These are phyloP conservation scores for Hibiscus mutabilis DNA, from an alignment of 345 rosid species.

Conservation along the genomic window DNA sequence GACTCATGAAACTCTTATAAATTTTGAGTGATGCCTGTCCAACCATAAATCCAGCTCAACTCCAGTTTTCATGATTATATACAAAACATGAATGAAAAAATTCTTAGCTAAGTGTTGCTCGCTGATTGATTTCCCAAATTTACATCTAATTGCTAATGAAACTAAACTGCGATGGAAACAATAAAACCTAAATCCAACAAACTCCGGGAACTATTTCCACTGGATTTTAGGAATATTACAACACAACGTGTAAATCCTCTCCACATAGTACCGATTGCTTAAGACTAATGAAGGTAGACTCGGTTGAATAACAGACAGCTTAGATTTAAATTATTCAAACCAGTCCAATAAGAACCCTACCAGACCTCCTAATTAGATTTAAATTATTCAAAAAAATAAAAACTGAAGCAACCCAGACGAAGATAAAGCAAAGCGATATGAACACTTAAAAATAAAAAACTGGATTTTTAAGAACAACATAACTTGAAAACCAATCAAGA, in stretches of 20 bases:
- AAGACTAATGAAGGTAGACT: not conserved
- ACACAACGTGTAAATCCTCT: not conserved
- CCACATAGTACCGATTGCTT: not conserved
- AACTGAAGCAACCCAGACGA: slow-evolving; percentile 8
- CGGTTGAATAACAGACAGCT: not conserved
- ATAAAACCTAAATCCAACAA: not conserved
- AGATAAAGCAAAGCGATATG: not conserved
- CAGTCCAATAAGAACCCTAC: not conserved
- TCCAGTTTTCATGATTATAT: not conserved
- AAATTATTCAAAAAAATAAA: not conserved
- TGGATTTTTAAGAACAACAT: not conserved
- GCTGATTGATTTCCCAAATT: not conserved
- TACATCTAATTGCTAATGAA: not conserved
- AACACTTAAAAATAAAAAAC: not conserved
- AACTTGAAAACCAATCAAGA: not conserved
- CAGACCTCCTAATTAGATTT: not conserved
- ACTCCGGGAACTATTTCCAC: not conserved
- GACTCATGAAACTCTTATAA: no score
- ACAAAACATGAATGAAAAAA: not conserved
- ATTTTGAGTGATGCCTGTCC: not conserved
- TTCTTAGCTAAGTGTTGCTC: not conserved
- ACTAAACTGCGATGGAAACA: not conserved
- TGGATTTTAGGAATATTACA: not conserved
- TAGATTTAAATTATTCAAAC: not conserved
- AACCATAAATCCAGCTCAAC: not conserved